phyloP scores from a whole-genome alignment of 768 basidiomycete genomes.

The Dioszegia crocea region DNA sequence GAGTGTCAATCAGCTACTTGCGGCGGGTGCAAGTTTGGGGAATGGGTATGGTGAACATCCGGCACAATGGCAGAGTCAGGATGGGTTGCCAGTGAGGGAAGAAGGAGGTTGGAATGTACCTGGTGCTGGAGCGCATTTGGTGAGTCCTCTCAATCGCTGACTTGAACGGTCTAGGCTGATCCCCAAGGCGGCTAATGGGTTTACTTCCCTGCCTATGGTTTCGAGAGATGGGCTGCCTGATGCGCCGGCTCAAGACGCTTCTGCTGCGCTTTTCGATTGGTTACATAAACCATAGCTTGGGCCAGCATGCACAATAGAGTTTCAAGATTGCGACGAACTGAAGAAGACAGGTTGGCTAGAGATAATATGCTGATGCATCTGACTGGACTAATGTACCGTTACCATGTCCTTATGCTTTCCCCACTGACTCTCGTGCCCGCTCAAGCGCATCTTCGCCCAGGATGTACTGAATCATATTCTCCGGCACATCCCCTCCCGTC shows the following conservation, averaged over 20 bases:
- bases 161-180: not conserved
- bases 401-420: too few species aligned
- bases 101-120: conserved; percentile 1
- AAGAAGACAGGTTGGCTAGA: too few species aligned
- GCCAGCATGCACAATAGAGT: too few species aligned
- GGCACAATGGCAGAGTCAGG: not conserved
- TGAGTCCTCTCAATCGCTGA: not conserved
- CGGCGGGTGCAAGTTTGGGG: not conserved
- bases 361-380: too few species aligned
- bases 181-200: conserved; percentile 1
- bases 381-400: too few species aligned
- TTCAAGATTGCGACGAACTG: too few species aligned
- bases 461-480: not conserved
- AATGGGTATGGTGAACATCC: not conserved
- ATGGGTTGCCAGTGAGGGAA: not conserved
- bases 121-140: conserved; percentile 3
- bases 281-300: not conserved
- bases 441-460: conserved; percentile 1
- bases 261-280: conserved; percentile 7
- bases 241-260: not conserved
- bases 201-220: not conserved
- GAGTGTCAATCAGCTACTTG: not conserved
- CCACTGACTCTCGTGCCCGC: not conserved
- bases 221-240: not conserved
- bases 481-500: not conserved